A percentile compares a stretch with the other conserved stretches of the same genome.
phyloP scores from a whole-genome alignment of 75 land plant species.

The Azolla pinnata region DNA sequence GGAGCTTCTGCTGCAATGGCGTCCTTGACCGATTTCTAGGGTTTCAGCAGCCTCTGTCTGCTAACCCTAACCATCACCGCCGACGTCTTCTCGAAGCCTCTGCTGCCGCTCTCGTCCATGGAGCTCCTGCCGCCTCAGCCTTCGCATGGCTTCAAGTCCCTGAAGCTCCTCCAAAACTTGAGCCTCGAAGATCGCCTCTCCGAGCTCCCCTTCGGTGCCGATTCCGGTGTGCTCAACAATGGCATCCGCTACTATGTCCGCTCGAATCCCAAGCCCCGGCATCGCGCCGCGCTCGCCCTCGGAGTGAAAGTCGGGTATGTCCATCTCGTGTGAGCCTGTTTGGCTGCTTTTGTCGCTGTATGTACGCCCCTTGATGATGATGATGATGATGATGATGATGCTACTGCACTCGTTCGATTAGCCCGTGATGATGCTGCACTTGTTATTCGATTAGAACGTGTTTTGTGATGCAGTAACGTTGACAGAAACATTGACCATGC shows the following conservation, averaged over 20 bases:
- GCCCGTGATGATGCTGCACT: no score
- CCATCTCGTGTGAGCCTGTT: no score
- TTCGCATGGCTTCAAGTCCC: constrained; percentile 60
- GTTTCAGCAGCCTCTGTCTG: background rate
- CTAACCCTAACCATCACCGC: background rate
- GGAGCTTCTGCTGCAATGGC: no score
- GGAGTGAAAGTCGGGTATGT: constrained; percentile 87
- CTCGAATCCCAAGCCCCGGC: constrained; percentile 74
- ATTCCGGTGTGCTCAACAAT: constrained; percentile 73
- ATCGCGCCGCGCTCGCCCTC: constrained; percentile 92
- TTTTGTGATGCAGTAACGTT: no score
- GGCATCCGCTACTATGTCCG: constrained; percentile 87
- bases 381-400: no score
- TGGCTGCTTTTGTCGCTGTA: no score
- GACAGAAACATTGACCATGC: no score
- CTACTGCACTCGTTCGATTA: no score
- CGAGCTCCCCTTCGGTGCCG: constrained; percentile 59
- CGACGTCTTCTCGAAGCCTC: background rate
- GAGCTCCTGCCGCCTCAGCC: constrained; percentile 19
- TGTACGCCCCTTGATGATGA: no score
- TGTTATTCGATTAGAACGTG: no score
- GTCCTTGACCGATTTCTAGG: background rate
- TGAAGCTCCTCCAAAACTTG: constrained; percentile 57
- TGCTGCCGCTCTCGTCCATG: background rate
- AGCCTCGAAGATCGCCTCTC: constrained; percentile 35